Conservation (phyloP, 73 alveolate species). For the Loxodes magnus region DNA sequence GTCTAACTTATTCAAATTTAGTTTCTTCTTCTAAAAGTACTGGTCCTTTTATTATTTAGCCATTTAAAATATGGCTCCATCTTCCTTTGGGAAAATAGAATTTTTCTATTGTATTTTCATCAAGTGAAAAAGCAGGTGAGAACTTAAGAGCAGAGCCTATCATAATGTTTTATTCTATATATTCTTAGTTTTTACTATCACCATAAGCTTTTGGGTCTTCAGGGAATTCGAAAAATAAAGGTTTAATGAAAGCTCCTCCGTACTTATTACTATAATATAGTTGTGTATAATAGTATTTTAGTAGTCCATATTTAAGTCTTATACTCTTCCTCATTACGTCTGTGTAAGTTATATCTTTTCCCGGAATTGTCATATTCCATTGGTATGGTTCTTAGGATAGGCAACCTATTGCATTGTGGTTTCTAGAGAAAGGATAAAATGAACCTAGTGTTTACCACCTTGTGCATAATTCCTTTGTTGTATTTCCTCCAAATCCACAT, state of each 20-base stretch:
- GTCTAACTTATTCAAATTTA: conserved; percentile 29
- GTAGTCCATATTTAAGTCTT: conserved; percentile 64
- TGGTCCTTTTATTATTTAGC: conserved; percentile 6
- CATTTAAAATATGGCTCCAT: conserved; percentile 50
- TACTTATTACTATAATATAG: conserved; percentile 33
- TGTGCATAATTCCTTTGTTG: conserved; percentile 54
- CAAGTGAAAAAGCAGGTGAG: conserved; percentile 18
- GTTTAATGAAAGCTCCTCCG: conserved; percentile 76
- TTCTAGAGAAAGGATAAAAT: conserved; percentile 80
- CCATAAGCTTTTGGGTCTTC: conserved; percentile 31
- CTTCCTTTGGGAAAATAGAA: conserved; percentile 41
- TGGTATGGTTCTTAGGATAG: conserved; percentile 28
- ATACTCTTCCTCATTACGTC: conserved; percentile 51
- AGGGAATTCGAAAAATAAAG: conserved; percentile 73
- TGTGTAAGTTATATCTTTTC: too few relatives aligned
- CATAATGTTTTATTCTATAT: conserved; percentile 16
- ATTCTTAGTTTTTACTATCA: conserved; percentile 13
- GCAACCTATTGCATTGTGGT: conserved; percentile 46
- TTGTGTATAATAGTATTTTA: conserved; percentile 70
- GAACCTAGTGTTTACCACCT: conserved; percentile 77
- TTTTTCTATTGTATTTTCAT: conserved; percentile 3
- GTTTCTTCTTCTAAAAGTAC: conserved; percentile 14
- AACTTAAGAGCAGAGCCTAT: conserved; percentile 40
- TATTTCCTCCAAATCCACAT: conserved; percentile 81
- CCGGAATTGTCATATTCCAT: conserved; percentile 3